Conservation (phyloP, 2,329 filamentous ascomycete genomes). For the Fusarium sp. region DNA sequence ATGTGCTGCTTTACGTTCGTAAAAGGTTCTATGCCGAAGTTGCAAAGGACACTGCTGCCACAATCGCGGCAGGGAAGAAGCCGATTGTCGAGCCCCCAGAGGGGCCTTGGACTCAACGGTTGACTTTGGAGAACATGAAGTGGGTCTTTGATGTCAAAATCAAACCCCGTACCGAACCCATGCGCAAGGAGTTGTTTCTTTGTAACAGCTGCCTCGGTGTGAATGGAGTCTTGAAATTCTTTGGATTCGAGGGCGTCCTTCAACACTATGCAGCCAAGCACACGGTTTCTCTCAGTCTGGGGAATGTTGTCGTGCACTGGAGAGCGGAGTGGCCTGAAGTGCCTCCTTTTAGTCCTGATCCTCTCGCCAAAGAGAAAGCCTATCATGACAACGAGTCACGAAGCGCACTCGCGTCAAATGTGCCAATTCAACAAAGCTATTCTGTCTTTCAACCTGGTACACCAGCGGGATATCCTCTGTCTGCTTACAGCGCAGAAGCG, state of each 20-base stretch:
- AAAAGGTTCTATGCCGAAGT: slow-evolving; percentile 72
- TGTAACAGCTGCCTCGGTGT: slow-evolving; percentile 68
- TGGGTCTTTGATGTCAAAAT: slow-evolving; percentile 84
- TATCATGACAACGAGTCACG: slow-evolving; percentile 18
- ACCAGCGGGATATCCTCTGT: slow-evolving; percentile 21
- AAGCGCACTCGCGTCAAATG: background rate
- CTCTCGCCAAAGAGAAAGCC: slow-evolving; percentile 48
- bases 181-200: slow-evolving; percentile 77
- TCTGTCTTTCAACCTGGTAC: slow-evolving; percentile 14
- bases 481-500: slow-evolving; percentile 23
- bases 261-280: slow-evolving; percentile 89
- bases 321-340: slow-evolving; percentile 81
- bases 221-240: slow-evolving; percentile 70
- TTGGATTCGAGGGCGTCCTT: slow-evolving; percentile 80
- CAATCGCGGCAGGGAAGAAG: slow-evolving; percentile 56
- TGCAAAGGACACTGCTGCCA: slow-evolving; percentile 60
- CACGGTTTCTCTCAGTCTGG: slow-evolving; percentile 73
- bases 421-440: slow-evolving; percentile 11
- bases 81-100: slow-evolving; percentile 59
- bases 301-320: slow-evolving; percentile 81
- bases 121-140: slow-evolving; percentile 87
- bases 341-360: slow-evolving; percentile 75
- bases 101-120: slow-evolving; percentile 65
- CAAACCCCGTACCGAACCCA: slow-evolving; percentile 72
- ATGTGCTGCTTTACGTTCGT: slow-evolving; percentile 74